Evolutionary conservation across 2,329 filamentous ascomycete genomes (phyloP), one percentile per base, ranked within the genome.

Genomic region (Penicillium rolfsii): DNA sequence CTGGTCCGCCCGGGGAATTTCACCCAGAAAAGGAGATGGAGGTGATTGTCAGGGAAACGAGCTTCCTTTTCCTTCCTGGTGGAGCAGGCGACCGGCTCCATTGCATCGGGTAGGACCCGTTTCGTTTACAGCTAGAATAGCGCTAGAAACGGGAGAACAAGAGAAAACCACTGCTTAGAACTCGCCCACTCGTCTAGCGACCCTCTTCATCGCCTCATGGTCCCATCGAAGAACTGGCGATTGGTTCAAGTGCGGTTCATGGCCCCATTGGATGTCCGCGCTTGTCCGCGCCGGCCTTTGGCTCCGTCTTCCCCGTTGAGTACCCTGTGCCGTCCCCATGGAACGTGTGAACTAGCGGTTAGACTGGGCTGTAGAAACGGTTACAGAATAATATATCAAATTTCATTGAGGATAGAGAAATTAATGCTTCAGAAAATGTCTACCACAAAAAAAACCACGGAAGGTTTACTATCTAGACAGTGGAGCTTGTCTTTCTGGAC

Each of bases 101-200:
- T 55, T 55, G 33, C 46, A 38, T 64, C 61, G 64, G 63, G 60
- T 62, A 62, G 62, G 58, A 61, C 57, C 63, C 60, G 63, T 68
- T 59, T 65, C 59, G 45, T 57, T 63, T 67, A 67, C 66, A 62
- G 63, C 68, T 70, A 70, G 66, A 71, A 69, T 36, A 41, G 55
- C 66, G 65, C 67, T 71, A 71, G 69, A 71, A 70, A 68, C 59
- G 60, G 65, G 59, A 63, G 63, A 63, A 57, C 22, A 52, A 36
- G 60, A 64, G 55, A 61, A 60, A 64, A 55, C 63, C 58, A 48
- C 38, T n/a, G n/a, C 22, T 40, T n/a, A 50, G 45, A 41, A 43
- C 19, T 43, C 9, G 24, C 22, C 48, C n/a, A 43, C 19, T 43
- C 19, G 19, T 11, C 48, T 14, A 26, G 35, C 14, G 58, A 14